Evolutionary conservation across 2,329 filamentous ascomycete species (phyloP).

Genomic region (Pseudocercospora fuligena): DNA sequence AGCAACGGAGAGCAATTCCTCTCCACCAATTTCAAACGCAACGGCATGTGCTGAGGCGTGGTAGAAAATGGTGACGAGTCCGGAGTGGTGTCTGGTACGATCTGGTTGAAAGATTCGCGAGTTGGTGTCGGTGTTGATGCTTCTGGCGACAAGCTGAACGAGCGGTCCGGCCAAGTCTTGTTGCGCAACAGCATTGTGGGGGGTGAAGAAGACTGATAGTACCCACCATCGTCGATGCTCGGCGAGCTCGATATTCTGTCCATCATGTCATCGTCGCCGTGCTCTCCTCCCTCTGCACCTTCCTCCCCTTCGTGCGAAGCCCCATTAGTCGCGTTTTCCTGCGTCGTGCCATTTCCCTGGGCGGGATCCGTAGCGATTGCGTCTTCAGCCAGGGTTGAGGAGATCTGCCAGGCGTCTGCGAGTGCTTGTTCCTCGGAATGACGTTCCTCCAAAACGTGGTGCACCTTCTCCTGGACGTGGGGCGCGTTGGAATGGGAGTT

Average conservation of each 20-base stretch:
- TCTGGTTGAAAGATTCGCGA: slow-evolving; percentile 42
- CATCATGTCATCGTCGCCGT: slow-evolving; percentile 79
- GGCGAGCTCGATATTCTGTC: slow-evolving; percentile 98
- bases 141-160: slow-evolving; percentile 48
- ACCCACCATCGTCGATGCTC: slow-evolving; percentile 99
- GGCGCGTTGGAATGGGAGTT: slow-evolving; percentile 65
- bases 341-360: slow-evolving; percentile 55
- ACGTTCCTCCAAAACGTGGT: slow-evolving; percentile 76
- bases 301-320: slow-evolving; percentile 33
- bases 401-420: slow-evolving; percentile 58
- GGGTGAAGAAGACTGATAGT: slow-evolving; percentile 46
- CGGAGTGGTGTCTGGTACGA: slow-evolving; percentile 32
- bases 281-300: slow-evolving; percentile 43
- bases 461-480: slow-evolving; percentile 84
- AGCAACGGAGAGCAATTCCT: slow-evolving; percentile 32
- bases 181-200: slow-evolving; percentile 19
- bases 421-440: slow-evolving; percentile 72
- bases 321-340: slow-evolving; percentile 53
- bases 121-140: slow-evolving; percentile 35
- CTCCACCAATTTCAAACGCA: slow-evolving; percentile 29
- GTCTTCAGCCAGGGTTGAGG: slow-evolving; percentile 46
- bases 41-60: slow-evolving; percentile 47
- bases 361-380: slow-evolving; percentile 54
- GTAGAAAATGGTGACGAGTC: slow-evolving; percentile 51
- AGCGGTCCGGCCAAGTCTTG: slow-evolving; percentile 46